A percentile compares a stretch with the other conserved stretches of the same genome.
These are phyloP conservation scores for Exophiala calicioides DNA, from an alignment of 2,329 filamentous ascomycete species.

Conservation along the genomic window DNA sequence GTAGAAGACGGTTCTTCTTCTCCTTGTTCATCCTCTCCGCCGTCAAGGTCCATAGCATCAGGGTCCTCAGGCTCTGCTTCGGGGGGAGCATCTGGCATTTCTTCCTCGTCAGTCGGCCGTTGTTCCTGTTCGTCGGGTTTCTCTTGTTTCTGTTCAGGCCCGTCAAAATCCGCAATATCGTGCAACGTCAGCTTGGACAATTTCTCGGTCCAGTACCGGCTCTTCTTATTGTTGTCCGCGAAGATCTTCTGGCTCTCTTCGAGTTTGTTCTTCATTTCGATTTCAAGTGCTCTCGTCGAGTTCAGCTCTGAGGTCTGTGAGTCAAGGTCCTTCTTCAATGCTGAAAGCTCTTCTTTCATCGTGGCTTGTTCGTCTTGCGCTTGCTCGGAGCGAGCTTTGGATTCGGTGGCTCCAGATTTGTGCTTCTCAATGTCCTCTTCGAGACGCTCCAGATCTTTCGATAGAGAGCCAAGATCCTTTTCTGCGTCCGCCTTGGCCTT, in stretches of 20 bases:
- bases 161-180: slow-evolving; percentile 68
- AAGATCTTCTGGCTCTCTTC: slow-evolving; percentile 94
- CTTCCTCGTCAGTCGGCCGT: slow-evolving; percentile 8
- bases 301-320: slow-evolving; percentile 84
- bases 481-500: slow-evolving; percentile 78
- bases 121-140: slow-evolving; percentile 1
- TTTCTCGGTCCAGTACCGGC: slow-evolving; percentile 87
- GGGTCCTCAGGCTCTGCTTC: slow-evolving; percentile 75
- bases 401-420: slow-evolving; percentile 70
- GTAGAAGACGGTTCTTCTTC: too few relatives aligned
- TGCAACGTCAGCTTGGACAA: slow-evolving; percentile 79
- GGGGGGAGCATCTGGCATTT: slow-evolving; percentile 58
- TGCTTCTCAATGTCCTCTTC: slow-evolving; percentile 78
- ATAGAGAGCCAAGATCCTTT: slow-evolving; percentile 73
- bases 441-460: slow-evolving; percentile 72
- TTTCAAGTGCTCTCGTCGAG: slow-evolving; percentile 82
- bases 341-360: slow-evolving; percentile 77
- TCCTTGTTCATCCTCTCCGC: slow-evolving; percentile 56
- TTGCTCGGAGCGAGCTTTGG: slow-evolving; percentile 73
- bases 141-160: slow-evolving; percentile 7
- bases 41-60: slow-evolving; percentile 32
- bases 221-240: slow-evolving; percentile 78
- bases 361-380: slow-evolving; percentile 72
- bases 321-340: slow-evolving; percentile 82
- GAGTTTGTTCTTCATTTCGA: slow-evolving; percentile 97